Conservation (phyloP, 257 asterid species). For the Striga asiatica region DNA sequence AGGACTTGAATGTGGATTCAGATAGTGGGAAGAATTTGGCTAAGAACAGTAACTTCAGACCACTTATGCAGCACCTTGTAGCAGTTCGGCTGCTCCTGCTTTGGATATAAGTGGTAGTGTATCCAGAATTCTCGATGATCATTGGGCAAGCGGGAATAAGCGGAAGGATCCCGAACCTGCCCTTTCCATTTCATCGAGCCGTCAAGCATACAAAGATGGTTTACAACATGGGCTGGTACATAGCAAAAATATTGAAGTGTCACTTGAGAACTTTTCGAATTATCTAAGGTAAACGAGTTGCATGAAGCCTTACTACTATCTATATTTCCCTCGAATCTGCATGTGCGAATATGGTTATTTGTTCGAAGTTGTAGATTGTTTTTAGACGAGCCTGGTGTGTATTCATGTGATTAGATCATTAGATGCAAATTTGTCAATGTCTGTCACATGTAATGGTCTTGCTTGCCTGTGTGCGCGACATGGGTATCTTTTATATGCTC, state of each 20-base stretch:
- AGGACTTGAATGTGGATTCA: conserved; percentile 34
- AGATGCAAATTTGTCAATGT: neutral
- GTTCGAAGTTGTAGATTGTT: too few species aligned
- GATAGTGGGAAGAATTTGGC: conserved; percentile 40
- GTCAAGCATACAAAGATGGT: conserved; percentile 60
- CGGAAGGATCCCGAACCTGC: conserved; percentile 49
- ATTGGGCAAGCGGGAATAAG: conserved; percentile 35
- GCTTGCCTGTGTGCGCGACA: neutral
- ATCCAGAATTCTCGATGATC: conserved; percentile 46
- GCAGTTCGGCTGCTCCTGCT: conserved; percentile 41
- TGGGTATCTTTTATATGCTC: neutral
- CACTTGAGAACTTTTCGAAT: conserved; percentile 83
- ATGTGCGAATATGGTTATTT: too few species aligned
- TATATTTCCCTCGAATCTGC: conserved; percentile 4
- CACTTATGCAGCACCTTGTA: conserved; percentile 38
- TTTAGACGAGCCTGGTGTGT: neutral
- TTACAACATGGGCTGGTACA: conserved; percentile 52
- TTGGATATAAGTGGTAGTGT: conserved; percentile 44
- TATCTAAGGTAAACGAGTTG: conserved; percentile 55
- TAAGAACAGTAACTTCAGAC: conserved; percentile 42
- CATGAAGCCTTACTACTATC: neutral
- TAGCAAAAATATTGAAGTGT: conserved; percentile 46
- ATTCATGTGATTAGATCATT: neutral
- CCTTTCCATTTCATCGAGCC: conserved; percentile 44
- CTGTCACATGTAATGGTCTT: neutral